These are phyloP conservation scores for Kernera saxatilis DNA, from an alignment of 345 rosid genomes.

Conservation along the genomic window DNA sequence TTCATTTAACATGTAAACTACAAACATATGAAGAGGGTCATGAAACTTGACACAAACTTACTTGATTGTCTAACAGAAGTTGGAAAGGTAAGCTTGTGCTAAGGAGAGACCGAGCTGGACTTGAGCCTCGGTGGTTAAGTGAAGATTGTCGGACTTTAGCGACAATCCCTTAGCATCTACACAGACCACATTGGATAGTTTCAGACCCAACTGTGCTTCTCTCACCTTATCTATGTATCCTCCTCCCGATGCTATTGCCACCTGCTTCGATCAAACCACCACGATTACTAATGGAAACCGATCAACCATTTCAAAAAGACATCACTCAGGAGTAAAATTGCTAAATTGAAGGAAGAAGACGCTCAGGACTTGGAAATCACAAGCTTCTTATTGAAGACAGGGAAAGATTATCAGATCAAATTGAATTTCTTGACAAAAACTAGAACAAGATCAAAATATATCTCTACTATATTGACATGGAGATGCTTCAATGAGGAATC, in stretches of 20 bases:
- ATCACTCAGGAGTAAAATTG: not conserved
- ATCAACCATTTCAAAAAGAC: not conserved
- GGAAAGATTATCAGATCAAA: not conserved
- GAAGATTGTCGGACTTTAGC: constrained; percentile 64
- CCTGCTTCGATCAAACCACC: constrained; percentile 39
- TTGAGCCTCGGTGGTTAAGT: constrained; percentile 67
- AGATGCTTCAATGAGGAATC: not conserved
- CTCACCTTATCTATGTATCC: constrained; percentile 59
- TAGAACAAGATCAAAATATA: not conserved
- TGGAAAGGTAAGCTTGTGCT: constrained; percentile 56
- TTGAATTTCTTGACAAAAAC: not conserved
- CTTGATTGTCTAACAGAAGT: constrained; percentile 21
- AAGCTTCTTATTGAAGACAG: not conserved
- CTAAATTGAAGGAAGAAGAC: not conserved
- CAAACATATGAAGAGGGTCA: not conserved
- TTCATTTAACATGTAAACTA: not conserved
- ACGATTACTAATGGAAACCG: not conserved
- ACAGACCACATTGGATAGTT: constrained; percentile 51
- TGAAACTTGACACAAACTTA: not conserved
- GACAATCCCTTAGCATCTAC: constrained; percentile 78
- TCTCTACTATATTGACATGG: not conserved
- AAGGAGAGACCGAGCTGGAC: constrained; percentile 66
- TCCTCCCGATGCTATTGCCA: constrained; percentile 75
- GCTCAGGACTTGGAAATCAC: not conserved
- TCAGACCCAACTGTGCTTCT: constrained; percentile 58